phyloP scores from a whole-genome alignment of 495 filamentous ascomycete species.

The Bacidia rubella region DNA sequence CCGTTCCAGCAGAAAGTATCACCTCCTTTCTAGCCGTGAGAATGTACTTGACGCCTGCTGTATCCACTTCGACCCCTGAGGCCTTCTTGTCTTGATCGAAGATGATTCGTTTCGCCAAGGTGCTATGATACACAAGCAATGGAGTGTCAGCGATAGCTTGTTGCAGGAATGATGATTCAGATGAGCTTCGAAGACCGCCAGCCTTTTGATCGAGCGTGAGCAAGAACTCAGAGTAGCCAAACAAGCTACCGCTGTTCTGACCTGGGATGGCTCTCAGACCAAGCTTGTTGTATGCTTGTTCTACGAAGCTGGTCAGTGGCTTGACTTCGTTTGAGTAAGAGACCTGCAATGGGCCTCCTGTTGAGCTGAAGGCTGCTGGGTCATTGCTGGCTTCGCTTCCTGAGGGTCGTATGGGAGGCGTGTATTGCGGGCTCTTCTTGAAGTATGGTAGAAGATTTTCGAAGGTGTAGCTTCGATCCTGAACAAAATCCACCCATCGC shows the following conservation, averaged over 20 bases:
- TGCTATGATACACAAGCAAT: conserved; percentile 25
- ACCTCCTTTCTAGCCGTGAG: conserved; percentile 38
- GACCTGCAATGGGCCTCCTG: conserved; percentile 6
- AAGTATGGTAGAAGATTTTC: conserved; percentile 23
- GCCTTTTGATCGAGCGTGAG: conserved; percentile 13
- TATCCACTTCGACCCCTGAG: conserved; percentile 33
- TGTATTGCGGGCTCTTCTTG: not conserved
- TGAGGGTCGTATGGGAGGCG: not conserved
- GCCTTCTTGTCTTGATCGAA: conserved; percentile 33
- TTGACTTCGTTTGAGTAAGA: conserved; percentile 6
- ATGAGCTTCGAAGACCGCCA: conserved; percentile 5
- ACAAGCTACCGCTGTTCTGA: conserved; percentile 24
- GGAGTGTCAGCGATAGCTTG: not conserved
- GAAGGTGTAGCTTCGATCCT: conserved; percentile 40
- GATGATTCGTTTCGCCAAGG: conserved; percentile 31
- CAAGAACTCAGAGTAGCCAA: conserved; percentile 11
- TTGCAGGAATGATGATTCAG: conserved; percentile 22
- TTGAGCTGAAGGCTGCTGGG: not conserved
- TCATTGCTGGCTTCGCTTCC: not conserved
- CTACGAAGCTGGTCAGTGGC: conserved; percentile 18
- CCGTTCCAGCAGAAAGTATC: conserved; percentile 39
- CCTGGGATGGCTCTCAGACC: conserved; percentile 21
- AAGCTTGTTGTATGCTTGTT: conserved; percentile 21
- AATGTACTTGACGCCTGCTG: conserved; percentile 22
- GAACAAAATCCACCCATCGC: conserved; percentile 41